Base-by-base conservation (phyloP, 2,329 filamentous ascomycete species). In the Nigrograna mackinnonii region DNA sequence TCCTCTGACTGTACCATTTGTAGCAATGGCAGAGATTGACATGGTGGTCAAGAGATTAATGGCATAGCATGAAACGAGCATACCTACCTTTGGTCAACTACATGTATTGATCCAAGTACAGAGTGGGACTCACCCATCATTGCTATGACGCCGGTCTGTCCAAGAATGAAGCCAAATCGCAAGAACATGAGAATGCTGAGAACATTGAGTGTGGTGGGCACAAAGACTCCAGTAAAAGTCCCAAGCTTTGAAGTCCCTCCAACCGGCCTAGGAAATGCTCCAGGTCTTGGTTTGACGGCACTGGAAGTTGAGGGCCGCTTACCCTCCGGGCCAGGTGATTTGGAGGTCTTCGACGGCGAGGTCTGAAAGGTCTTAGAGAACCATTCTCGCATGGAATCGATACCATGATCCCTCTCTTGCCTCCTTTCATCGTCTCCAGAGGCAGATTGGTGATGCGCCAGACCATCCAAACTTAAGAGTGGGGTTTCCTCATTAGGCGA, bases 131-230 rank as follows among this genome's bases (percentile, higher is more conserved):
- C 73, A 88, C 87, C 86, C 62, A 95, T 74, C 67, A 91, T 94
- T 37, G 89, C 90, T 32, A 92, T 51, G 33, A 95, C 75, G 17
- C 90, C 90, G 49, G 86, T 80, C 62, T 92, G 86, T 6, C 89
- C 90, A 17, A 95, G 75, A 43, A 95, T 88, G 56, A 90, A 84
- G 17, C 90, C 89, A 66, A 95, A 95, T 17, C 90, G 83, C 57
- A 95, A 76, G 70, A 95, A 95, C 89, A 95, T 95, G 48, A 95
- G 79, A 68, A 95, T 95, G 57, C 88, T 92, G 52, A 95, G 73
- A 31, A 95, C 90, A 67, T 94, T 95, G 53, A 95, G 75, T 47
- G 86, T 91, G n/a, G 90, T 90, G 1, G 90, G 90, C 13, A 95
- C 87, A 65, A 91, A 95, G 35, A 95, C 70, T 13, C 69, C 68